Evolutionary conservation across 2,329 filamentous ascomycete genomes (phyloP), one percentile per base, ranked within the genome.

Genomic region (Neodidymelliopsis sp.): DNA sequence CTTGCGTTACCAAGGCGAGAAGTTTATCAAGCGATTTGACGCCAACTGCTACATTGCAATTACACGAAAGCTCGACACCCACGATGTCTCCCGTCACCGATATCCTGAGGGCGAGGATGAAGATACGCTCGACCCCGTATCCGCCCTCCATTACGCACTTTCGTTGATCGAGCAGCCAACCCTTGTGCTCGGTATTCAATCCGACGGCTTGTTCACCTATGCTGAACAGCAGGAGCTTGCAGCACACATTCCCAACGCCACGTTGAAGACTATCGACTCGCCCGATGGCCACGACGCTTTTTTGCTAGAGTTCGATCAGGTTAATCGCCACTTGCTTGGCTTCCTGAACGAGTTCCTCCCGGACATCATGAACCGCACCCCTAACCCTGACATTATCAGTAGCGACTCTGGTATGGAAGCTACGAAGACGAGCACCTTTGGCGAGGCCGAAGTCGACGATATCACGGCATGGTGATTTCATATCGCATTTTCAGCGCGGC

Each of bases 21-120:
- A 99, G 74, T 99, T 99, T 65, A 94, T 97, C 63, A 91, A 90
- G 73, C 89, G 94, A 8, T 99, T 97, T 72, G 94, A 99, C 74
- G 90, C 91, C 65, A 99, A 99, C 73, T 99, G 94, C 77, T 99
- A 99, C 77, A 97, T 99, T 62, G 92, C 94, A 60, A 97, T 99
- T 74, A 97, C 94, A 4, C 88, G 94, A 65, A 99, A 99, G 75
- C 84, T 99, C 12, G 94, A 99, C 71, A 97, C 94, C 0, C 94
- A 99, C 73, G 94, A 99, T 70, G 85, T 99, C 19, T 95, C 91
- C 11, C 84, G 92, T 30, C 84, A 87, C 67, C 87, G 93, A 4
- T 77, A 72, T 70, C 24, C 77, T 66, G 59, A 64, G 23, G 68
- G 65, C 9, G 37, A 53, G 29, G 56, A 62, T 23, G 57, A 66